Base-by-base conservation (phyloP, 2,329 filamentous ascomycete genomes). In the Alternaria dauci region DNA sequence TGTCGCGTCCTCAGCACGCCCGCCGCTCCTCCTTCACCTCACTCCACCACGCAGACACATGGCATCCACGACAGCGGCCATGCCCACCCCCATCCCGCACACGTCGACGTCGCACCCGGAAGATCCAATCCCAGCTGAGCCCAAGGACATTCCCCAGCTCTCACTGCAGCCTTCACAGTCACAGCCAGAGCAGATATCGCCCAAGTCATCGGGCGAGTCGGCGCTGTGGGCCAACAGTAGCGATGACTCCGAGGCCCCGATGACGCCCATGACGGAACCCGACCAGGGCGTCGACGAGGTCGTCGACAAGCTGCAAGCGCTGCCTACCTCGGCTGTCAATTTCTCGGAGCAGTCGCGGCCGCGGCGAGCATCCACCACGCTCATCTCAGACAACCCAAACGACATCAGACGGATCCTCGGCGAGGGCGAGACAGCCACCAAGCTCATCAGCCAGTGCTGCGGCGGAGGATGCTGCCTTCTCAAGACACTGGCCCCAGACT, bases 361-460 rank as follows among this genome's bases (percentile, higher is more conserved):
- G 77, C 85, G 89, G 54, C 88, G 89, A 53, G 90, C 89, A 57
- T 92, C 89, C 4, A 92, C 90, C 8, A 85, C 86, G 14, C 82
- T 92, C 44, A 85, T 88, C 59, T 87, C 86, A 0, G 83, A 87
- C 66, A 86, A 84, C 67, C 83, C 86, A 1, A 81, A 86, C 47
- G 86, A 89, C 72, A 86, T 89, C 71, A 80, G 82, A 68, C 79
- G 83, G 56, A 81, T 89, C 41, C 78, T 89, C 54, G 86, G 87
- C 48, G 83, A 84, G 63, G 83, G 83, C 16, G 80, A 81, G 60
- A 81, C 80, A 16, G 85, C 85, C 48, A 89, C 87, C 26, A 83
- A 85, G 72, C 84, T 88, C 71, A 81, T 89, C 39, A 83, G 87
- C 71, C 88, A 87, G 63, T 84, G 86, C 71, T 90, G 88, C 78